Evolutionary conservation across 1,284 basidiomycete genomes (phyloP), one percentile per base, ranked within the genome.

Genomic region (Moniliophthora roreri): DNA sequence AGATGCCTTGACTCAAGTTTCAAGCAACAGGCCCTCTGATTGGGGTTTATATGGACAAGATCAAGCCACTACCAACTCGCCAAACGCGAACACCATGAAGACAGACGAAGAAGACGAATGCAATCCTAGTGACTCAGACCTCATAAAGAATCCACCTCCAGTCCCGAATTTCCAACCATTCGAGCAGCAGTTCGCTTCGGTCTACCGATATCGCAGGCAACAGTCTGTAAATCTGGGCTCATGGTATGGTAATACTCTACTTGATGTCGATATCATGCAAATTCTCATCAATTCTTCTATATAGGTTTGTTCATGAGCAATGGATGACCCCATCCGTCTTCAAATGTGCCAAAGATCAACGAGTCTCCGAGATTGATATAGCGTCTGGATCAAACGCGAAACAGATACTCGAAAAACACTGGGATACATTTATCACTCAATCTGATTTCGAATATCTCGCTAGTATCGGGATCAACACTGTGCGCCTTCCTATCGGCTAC

Each of bases 261-360:
- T 32, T 11, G 28, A 6, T 6, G 6, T 32, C 28, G 45, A 20
- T 52, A 51, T 7, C 28, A 11, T 24, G 6, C 13, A 4, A n/a
- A 15, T 46, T n/a, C 4, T 1, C 4, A 23, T 8, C n/a, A 15
- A 32, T 46, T 7, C 21, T n/a, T 28, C 48, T 28, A 18, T 37
- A 13, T 54, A 87, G 87, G 87, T 89, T 91, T 61, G 87, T 90
- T 1, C 81, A 85, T 52, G 89, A 92, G 65, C 70, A 78, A 26
- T 92, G 89, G 89, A 90, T 92, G 85, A 81, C 82, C 5, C 82
- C 84, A 3, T 84, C 84, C 39, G 60, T 89, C 32, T 91, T 90
- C 64, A 64, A 66, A 2, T 89, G 86, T 55, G 87, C 89, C 3
- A 65, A 74, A 21, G 84, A 78, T 4, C 62, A 71, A 16, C 73